A percentile compares a stretch with the other conserved stretches of the same genome.
Evolutionary conservation across 331 rosid species (phyloP).

Genomic region (Phaseolus coccineus): DNA sequence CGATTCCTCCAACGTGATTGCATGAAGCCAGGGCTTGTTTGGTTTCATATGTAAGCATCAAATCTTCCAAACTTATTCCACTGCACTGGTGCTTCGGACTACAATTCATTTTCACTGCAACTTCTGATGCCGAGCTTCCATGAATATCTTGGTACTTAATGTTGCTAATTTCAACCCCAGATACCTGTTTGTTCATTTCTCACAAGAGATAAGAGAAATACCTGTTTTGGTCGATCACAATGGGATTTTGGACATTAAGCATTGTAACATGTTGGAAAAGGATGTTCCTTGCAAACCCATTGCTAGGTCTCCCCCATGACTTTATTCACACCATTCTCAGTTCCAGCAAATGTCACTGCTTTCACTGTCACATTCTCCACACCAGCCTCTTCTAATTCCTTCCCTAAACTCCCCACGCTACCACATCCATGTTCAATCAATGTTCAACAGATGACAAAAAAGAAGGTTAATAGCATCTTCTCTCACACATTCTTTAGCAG

Average conservation of each 20-base stretch:
- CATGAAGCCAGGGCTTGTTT: constrained; percentile 51
- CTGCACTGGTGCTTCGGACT: constrained; percentile 55
- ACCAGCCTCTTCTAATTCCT: constrained; percentile 50
- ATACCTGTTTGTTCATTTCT: constrained; percentile 16
- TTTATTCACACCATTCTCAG: constrained; percentile 55
- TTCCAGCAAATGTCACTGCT: constrained; percentile 41
- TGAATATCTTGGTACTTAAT: constrained; percentile 51
- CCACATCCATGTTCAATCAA: not conserved
- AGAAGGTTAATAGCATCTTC: no score
- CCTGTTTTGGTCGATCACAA: constrained; percentile 48
- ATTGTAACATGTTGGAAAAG: constrained; percentile 44
- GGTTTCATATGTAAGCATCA: constrained; percentile 52
- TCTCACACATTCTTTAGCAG: no score
- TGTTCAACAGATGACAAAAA: not conserved
- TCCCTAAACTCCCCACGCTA: constrained; percentile 64
- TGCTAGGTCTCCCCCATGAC: constrained; percentile 55
- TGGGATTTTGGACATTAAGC: constrained; percentile 48
- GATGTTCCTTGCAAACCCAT: constrained; percentile 40
- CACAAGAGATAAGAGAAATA: not conserved
- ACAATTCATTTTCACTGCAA: constrained; percentile 61
- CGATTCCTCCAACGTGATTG: no score
- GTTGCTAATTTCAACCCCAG: constrained; percentile 47
- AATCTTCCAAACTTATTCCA: constrained; percentile 55
- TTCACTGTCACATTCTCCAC: constrained; percentile 61
- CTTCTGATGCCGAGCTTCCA: constrained; percentile 59